These are phyloP conservation scores for Malassezia dermatis DNA, from an alignment of 1,284 basidiomycete species.

Conservation along the genomic window DNA sequence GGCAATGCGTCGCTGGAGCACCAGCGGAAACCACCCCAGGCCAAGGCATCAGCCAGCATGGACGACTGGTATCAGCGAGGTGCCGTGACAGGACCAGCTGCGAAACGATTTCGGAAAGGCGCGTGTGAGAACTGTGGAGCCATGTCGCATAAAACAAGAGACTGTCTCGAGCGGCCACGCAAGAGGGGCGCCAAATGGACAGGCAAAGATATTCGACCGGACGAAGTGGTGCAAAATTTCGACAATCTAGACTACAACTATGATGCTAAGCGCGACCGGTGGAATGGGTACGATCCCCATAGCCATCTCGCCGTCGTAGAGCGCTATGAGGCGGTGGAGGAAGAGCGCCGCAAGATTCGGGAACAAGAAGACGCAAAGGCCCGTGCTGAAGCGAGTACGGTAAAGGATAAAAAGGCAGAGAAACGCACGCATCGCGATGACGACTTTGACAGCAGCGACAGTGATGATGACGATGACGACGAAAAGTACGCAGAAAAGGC, in stretches of 20 bases:
- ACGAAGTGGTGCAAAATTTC: slow-evolving; percentile 76
- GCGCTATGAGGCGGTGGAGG: slow-evolving; percentile 78
- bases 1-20: slow-evolving; percentile 75
- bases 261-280: slow-evolving; percentile 89
- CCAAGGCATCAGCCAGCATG: slow-evolving; percentile 62
- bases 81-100: slow-evolving; percentile 70
- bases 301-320: slow-evolving; percentile 79
- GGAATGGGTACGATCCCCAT: slow-evolving; percentile 92
- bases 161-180: slow-evolving; percentile 90
- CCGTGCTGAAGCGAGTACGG: slow-evolving; percentile 50
- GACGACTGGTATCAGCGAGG: slow-evolving; percentile 88
- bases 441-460: slow-evolving; percentile 71
- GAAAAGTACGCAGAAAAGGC: slow-evolving; percentile 79
- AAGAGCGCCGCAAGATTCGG: slow-evolving; percentile 72
- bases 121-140: slow-evolving; percentile 98
- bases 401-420: slow-evolving; percentile 74
- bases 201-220: slow-evolving; percentile 75
- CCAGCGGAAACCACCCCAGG: slow-evolving; percentile 61
- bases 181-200: slow-evolving; percentile 92
- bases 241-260: slow-evolving; percentile 57
- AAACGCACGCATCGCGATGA: slow-evolving; percentile 20
- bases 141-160: slow-evolving; percentile 78
- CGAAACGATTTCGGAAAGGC: slow-evolving; percentile 91
- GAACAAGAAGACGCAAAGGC: slow-evolving; percentile 95
- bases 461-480: slow-evolving; percentile 50